Conservation (phyloP, 495 filamentous ascomycete species). For the Aspergillus ostianus region DNA sequence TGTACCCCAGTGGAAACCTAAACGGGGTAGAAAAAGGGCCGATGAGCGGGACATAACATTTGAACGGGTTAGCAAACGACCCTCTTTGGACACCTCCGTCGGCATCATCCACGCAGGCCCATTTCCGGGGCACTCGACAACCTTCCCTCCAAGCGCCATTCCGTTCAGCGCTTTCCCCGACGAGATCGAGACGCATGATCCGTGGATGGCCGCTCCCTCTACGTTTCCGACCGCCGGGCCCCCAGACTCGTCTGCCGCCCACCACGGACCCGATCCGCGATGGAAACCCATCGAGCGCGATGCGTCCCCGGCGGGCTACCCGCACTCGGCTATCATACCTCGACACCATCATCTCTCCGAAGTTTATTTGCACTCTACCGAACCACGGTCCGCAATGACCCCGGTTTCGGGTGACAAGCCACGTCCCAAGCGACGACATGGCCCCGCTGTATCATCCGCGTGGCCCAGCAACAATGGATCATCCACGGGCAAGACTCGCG, state of each 20-base stretch:
- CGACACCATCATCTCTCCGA: slow-evolving; percentile 48
- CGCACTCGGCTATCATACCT: slow-evolving; percentile 79
- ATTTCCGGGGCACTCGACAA: slow-evolving; percentile 47
- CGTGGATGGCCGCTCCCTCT: slow-evolving; percentile 53
- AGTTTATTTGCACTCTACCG: slow-evolving; percentile 44
- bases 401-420: slow-evolving; percentile 52
- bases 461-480: slow-evolving; percentile 74
- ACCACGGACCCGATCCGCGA: slow-evolving; percentile 40
- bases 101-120: slow-evolving; percentile 54
- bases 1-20: slow-evolving; percentile 85
- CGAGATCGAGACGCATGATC: slow-evolving; percentile 47
- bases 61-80: slow-evolving; percentile 58
- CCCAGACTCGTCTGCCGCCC: slow-evolving; percentile 25
- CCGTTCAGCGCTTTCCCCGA: slow-evolving; percentile 62
- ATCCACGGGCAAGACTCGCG: slow-evolving; percentile 72
- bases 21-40: slow-evolving; percentile 79
- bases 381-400: slow-evolving; percentile 70
- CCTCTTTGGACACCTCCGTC: slow-evolving; percentile 65
- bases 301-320: slow-evolving; percentile 66
- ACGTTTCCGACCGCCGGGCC: slow-evolving; percentile 28
- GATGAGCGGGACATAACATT: slow-evolving; percentile 68
- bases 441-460: slow-evolving; percentile 90
- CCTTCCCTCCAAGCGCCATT: slow-evolving; percentile 58
- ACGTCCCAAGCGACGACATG: slow-evolving; percentile 72
- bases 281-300: slow-evolving; percentile 49